Base-by-base conservation (phyloP, 805 yeast genomes). In the Tetrapisispora iriomotensis region DNA sequence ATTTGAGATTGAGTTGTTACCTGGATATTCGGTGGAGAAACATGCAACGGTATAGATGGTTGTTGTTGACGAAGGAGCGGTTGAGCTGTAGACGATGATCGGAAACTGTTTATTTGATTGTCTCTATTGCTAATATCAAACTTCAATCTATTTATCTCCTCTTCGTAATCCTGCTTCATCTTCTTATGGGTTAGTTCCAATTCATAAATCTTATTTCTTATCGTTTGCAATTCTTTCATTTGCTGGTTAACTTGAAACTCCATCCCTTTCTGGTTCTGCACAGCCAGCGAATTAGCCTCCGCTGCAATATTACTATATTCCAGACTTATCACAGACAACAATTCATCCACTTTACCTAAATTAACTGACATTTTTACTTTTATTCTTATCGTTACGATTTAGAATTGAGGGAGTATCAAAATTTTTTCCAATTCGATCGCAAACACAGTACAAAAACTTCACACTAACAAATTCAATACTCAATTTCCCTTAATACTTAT, bases 91-190 rank as follows among this genome's bases (percentile, higher is more conserved):
- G n/a, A n/a, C 7, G 8, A 9, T 8, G 32, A 29, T 18, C 36
- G 28, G 10, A 33, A 33, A 23, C 9, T 33, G 17, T 23, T 22
- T 29, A 66, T 61, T 51, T 71, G 68, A 59, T 90, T 72, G 57
- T 84, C 94, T 51, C 88, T 71, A 54, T 72, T 75, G 52, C 86
- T 95, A 48, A 90, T 70, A 59, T 87, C 95, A 46, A 79, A 77
- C 62, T 90, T 87, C 62, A 90, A 72, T 50, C 92, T 72, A 57
- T 76, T 68, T 41, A 92, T 82, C 64, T 90, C 97, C 53, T 84
- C 95, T 62, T 90, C 96, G 64, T 90, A 92, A 34, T 88, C 87
- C 56, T 90, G 96, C 65, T 90, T 88, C 74, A 92, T 83, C 58
- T 85, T 84, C 51, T 95, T 74, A 67, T 90, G 97, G 29, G 95